Evolutionary conservation across 352 stramenopile genomes (phyloP).

Genomic region (Globisporangium okanoganense): DNA sequence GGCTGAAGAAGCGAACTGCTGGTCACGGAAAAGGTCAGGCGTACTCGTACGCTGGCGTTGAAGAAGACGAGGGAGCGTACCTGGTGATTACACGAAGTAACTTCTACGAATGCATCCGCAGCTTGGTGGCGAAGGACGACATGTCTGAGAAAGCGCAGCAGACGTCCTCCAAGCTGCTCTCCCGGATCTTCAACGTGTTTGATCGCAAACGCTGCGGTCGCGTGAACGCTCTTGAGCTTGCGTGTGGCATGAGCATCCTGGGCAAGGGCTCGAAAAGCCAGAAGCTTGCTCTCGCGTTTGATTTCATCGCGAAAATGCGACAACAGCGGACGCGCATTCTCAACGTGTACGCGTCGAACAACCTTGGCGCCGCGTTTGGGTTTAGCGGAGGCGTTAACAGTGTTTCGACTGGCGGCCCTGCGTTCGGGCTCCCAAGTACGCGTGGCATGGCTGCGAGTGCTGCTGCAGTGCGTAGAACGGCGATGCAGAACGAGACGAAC

Average conservation of each 20-base stretch:
- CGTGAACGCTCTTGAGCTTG: slow-evolving; percentile 83
- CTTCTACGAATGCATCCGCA: slow-evolving; percentile 87
- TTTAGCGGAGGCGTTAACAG: slow-evolving; percentile 34
- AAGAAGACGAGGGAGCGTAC: slow-evolving; percentile 84
- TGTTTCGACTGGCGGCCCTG: slow-evolving; percentile 42
- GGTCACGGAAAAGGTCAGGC: slow-evolving; percentile 31
- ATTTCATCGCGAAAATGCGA: slow-evolving; percentile 85
- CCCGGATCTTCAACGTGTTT: slow-evolving; percentile 82
- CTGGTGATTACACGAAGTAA: slow-evolving; percentile 70
- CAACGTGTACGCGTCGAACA: slow-evolving; percentile 52
- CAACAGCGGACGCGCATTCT: slow-evolving; percentile 72
- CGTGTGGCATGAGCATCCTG: slow-evolving; percentile 81
- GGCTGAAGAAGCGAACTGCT: slow-evolving; percentile 50
- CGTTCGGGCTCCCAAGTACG: slow-evolving; percentile 56
- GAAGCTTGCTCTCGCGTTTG: slow-evolving; percentile 82
- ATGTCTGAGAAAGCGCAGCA: slow-evolving; percentile 85
- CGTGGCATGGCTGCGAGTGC: slow-evolving; percentile 32
- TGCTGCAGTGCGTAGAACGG: slow-evolving; percentile 31
- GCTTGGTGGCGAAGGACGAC: slow-evolving; percentile 66
- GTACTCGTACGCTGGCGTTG: slow-evolving; percentile 74
- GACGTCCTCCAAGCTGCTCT: slow-evolving; percentile 80
- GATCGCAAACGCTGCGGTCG: slow-evolving; percentile 78
- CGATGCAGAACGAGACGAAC: slow-evolving; percentile 42
- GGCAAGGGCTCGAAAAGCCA: slow-evolving; percentile 84
- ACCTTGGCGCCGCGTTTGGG: slow-evolving; percentile 26